These are phyloP conservation scores for Huntiella bhutanensis DNA, from an alignment of 2,329 filamentous ascomycete genomes.

Conservation along the genomic window DNA sequence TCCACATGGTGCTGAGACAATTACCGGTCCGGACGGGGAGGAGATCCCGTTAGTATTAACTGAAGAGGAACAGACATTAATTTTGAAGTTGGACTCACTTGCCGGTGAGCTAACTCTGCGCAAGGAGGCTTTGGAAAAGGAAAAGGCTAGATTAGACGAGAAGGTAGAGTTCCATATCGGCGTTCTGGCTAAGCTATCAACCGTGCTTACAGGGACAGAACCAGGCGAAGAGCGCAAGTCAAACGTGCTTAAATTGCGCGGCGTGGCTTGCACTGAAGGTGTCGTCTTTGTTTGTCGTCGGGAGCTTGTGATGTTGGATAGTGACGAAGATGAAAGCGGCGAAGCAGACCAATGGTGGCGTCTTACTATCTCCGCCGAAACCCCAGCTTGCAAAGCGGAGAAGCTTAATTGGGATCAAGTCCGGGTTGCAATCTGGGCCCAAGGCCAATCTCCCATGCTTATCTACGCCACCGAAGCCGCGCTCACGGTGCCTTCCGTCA, in stretches of 20 bases:
- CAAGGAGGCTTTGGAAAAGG: not conserved
- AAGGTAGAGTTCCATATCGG: not conserved
- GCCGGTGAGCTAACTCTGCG: not conserved
- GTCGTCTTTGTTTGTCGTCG: slow-evolving; percentile 31
- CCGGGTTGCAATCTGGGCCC: slow-evolving; percentile 26
- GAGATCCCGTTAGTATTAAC: not conserved
- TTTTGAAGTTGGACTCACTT: not conserved
- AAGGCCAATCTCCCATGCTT: slow-evolving; percentile 26
- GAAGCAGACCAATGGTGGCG: slow-evolving; percentile 36
- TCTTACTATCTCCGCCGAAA: slow-evolving; percentile 24
- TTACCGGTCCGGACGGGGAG: not conserved
- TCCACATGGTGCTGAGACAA: slow-evolving; percentile 19
- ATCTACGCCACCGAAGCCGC: slow-evolving; percentile 36
- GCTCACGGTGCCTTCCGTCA: slow-evolving; percentile 18
- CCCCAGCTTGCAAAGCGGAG: slow-evolving; percentile 29
- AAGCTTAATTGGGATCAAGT: slow-evolving; percentile 28
- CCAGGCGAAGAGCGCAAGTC: slow-evolving; percentile 13
- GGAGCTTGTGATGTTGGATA: slow-evolving; percentile 24
- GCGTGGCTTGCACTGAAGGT: slow-evolving; percentile 28
- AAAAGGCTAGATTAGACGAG: not conserved
- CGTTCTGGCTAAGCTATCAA: not conserved
- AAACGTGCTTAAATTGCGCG: slow-evolving; percentile 31
- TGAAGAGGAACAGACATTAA: slow-evolving; percentile 16
- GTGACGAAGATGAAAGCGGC: slow-evolving; percentile 18
- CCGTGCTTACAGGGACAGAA: not conserved